Conservation (phyloP, 2,329 filamentous ascomycete species). For the Chaetomiaceae sp. region DNA sequence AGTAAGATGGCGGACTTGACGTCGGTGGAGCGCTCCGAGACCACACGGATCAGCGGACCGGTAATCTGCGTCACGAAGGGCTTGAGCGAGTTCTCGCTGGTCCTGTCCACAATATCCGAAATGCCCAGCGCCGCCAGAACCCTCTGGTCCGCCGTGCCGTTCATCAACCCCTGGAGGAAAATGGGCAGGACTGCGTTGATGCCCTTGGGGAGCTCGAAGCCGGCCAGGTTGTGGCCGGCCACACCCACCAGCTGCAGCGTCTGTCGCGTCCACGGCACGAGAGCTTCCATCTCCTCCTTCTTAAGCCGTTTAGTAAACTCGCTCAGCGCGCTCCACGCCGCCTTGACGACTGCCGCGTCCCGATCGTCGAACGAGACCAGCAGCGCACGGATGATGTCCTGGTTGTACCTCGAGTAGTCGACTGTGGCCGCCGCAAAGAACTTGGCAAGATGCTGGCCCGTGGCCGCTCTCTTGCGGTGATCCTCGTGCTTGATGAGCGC, state of each 20-base stretch:
- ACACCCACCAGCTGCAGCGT: slow-evolving; percentile 85
- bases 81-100: slow-evolving; percentile 78
- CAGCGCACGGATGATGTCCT: slow-evolving; percentile 84
- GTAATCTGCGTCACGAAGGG: slow-evolving; percentile 97
- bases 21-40: slow-evolving; percentile 91
- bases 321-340: slow-evolving; percentile 79
- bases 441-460: slow-evolving; percentile 70
- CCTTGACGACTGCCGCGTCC: slow-evolving; percentile 78
- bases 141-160: slow-evolving; percentile 85
- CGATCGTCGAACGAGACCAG: slow-evolving; percentile 88
- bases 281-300: slow-evolving; percentile 96
- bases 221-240: slow-evolving; percentile 73
- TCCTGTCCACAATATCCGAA: slow-evolving; percentile 91
- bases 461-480: slow-evolving; percentile 72
- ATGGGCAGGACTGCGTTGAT: slow-evolving; percentile 95
- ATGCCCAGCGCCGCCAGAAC: slow-evolving; percentile 89
- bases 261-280: slow-evolving; percentile 81
- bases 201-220: slow-evolving; percentile 89
- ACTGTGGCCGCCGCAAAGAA: slow-evolving; percentile 78
- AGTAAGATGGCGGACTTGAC: slow-evolving; percentile 93
- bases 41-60: slow-evolving; percentile 92
- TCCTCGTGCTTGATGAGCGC: slow-evolving; percentile 87
- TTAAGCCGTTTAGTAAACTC: slow-evolving; percentile 83
- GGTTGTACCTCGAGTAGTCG: slow-evolving; percentile 93
- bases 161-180: slow-evolving; percentile 96